Percentiles rank a stretch among this genome's conserved stretches.
phyloP scores from a whole-genome alignment of 257 asterid species.

The Misopates orontium region DNA sequence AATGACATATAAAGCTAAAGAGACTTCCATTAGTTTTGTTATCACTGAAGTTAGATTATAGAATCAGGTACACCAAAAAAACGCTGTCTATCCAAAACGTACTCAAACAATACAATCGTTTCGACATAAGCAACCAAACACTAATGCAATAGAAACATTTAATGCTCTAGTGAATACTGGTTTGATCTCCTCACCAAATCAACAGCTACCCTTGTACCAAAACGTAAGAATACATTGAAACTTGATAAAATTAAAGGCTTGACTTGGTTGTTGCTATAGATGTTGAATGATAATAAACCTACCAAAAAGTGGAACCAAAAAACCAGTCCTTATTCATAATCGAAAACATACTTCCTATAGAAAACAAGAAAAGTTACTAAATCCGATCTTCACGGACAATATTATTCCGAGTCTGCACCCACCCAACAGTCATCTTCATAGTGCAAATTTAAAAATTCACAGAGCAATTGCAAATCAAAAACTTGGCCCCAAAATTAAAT shows the following conservation, averaged over 20 bases:
- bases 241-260: background rate
- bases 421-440: background rate
- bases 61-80: conserved; percentile 1
- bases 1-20: background rate
- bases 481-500: too few species aligned
- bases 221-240: background rate
- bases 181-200: conserved; percentile 1
- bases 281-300: background rate
- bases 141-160: background rate
- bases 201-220: background rate
- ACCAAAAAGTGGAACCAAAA: background rate
- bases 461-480: conserved; percentile 8
- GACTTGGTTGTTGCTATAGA: background rate
- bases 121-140: background rate
- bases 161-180: background rate
- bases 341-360: background rate
- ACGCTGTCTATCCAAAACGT: background rate
- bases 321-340: conserved; percentile 1
- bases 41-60: background rate
- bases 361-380: background rate
- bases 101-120: background rate
- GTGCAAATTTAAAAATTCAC: background rate
- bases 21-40: background rate
- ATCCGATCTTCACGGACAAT: background rate
- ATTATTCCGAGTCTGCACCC: conserved; percentile 4